Conservation (phyloP, 73 alveolate species). For the Urostyla sp. region DNA sequence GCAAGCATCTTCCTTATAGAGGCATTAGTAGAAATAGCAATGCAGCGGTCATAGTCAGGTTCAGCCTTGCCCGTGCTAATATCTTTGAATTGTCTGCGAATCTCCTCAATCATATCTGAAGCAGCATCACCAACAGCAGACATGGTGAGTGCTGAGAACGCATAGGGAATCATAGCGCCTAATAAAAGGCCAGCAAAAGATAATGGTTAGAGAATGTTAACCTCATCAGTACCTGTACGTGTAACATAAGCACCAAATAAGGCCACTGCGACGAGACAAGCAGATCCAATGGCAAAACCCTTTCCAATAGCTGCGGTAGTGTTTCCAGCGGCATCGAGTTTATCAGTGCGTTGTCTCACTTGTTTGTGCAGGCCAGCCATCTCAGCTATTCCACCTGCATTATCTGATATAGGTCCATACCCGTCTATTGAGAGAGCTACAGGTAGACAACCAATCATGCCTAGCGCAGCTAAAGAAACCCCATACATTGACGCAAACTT, state of each 20-base stretch:
- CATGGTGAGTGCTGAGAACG: constrained; percentile 88
- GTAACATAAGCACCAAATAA: constrained; percentile 76
- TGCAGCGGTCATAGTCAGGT: constrained; percentile 90
- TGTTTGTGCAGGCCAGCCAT: constrained; percentile 80
- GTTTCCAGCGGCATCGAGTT: constrained; percentile 91
- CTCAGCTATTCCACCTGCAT: constrained; percentile 95
- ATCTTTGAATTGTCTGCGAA: constrained; percentile 80
- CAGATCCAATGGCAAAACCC: constrained; percentile 95
- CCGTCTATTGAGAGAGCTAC: constrained; percentile 84
- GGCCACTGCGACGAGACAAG: constrained; percentile 86
- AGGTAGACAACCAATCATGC: constrained; percentile 84
- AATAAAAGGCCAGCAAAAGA: constrained; percentile 65
- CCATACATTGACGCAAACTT: constrained; percentile 76
- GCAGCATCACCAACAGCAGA: constrained; percentile 92
- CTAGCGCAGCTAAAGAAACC: constrained; percentile 87
- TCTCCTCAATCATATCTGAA: constrained; percentile 87
- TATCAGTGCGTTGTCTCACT: constrained; percentile 86
- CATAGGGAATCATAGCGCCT: constrained; percentile 85
- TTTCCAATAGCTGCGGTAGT: constrained; percentile 88
- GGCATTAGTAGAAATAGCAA: constrained; percentile 87
- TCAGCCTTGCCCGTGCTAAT: constrained; percentile 70
- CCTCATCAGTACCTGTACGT: constrained; percentile 5
- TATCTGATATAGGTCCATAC: constrained; percentile 88
- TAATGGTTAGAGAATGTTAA: constrained; percentile 30
- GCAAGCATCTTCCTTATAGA: constrained; percentile 87